Conservation (phyloP, 2,329 filamentous ascomycete genomes). For the Mariannaea elegans region DNA sequence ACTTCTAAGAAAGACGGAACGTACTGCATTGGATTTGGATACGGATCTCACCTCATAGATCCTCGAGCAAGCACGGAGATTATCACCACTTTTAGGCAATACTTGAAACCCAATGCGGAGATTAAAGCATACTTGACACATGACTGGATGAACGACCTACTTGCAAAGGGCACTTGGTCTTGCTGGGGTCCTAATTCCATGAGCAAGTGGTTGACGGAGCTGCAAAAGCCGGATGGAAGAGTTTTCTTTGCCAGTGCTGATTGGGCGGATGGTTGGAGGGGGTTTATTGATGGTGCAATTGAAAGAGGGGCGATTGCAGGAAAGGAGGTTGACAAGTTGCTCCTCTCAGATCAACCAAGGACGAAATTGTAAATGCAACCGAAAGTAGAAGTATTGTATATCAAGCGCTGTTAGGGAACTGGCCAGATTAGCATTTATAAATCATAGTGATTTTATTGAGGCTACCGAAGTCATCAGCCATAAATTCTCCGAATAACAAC, state of each 20-base stretch:
- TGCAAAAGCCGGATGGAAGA: constrained; percentile 25
- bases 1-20: not conserved
- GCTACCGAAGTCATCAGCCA: too few species aligned
- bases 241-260: constrained; percentile 33
- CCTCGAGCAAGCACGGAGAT: not conserved
- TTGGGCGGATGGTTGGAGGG: constrained; percentile 37
- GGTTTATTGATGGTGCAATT: constrained; percentile 37
- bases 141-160: constrained; percentile 30
- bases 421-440: too few species aligned
- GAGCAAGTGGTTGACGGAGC: constrained; percentile 20
- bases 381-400: too few species aligned
- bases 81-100: constrained; percentile 3
- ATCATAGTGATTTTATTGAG: too few species aligned
- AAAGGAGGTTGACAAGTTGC: not conserved
- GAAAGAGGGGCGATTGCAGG: constrained; percentile 21
- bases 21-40: constrained; percentile 6
- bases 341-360: not conserved
- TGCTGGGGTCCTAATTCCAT: constrained; percentile 28
- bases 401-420: too few species aligned
- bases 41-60: constrained; percentile 8
- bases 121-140: constrained; percentile 31
- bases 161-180: constrained; percentile 27
- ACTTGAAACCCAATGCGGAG: constrained; percentile 15
- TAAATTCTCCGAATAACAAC: too few species aligned
- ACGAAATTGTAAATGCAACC: not conserved